Conservation (phyloP, 148 eudicot genomes). For the Gaultheria prostrata region DNA sequence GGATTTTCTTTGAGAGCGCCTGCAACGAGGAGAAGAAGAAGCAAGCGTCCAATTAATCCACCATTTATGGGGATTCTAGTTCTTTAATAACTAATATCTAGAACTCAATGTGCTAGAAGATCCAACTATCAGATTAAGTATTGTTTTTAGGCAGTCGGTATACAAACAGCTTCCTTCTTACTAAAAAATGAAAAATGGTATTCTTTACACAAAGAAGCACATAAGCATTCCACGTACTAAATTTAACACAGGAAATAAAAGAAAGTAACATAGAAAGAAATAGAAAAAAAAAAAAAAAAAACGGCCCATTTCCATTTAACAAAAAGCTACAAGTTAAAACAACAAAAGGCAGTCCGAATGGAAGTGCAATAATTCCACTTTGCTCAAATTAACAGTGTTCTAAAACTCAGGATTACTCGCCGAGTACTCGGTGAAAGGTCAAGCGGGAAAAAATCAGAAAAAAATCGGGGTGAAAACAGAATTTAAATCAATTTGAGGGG, state of each 20-base stretch:
- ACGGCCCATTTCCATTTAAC: constrained; percentile 87
- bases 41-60: neutral
- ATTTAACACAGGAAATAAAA: neutral
- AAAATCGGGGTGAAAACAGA: no score
- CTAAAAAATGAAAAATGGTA: neutral
- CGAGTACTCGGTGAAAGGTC: no score
- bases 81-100: neutral
- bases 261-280: neutral
- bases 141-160: neutral
- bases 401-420: no score
- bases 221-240: neutral
- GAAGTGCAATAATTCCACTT: neutral
- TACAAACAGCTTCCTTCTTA: neutral
- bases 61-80: neutral
- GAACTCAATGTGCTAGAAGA: neutral
- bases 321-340: constrained; percentile 59
- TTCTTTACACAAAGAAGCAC: constrained; percentile 1
- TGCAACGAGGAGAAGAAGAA: constrained; percentile 23
- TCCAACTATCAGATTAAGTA: neutral
- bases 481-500: no score
- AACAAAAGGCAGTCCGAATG: constrained; percentile 16
- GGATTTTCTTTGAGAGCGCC: constrained; percentile 75
- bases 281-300: neutral
- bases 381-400: no score
- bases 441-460: no score